Evolutionary conservation across 2,329 filamentous ascomycete species (phyloP).

Genomic region (Cercospora sp.): DNA sequence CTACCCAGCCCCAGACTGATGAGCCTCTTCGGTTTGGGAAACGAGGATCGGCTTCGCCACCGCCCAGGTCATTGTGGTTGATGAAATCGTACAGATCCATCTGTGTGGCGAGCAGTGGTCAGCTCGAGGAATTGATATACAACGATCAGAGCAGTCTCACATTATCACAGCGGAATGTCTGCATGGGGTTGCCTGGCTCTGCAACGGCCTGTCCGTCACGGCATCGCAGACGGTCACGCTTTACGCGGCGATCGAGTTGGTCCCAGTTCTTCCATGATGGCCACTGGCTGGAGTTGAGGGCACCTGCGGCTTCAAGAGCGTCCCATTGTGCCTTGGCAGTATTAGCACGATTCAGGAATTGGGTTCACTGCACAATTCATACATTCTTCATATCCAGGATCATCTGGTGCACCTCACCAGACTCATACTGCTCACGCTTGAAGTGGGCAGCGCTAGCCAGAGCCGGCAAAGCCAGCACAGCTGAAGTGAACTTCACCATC

Average conservation of each 20-base stretch:
- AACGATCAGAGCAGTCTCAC: slow-evolving; percentile 26
- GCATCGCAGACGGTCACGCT: slow-evolving; percentile 37
- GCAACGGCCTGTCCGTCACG: slow-evolving; percentile 43
- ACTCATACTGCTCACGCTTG: slow-evolving; percentile 42
- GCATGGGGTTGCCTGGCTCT: slow-evolving; percentile 36
- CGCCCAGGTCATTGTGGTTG: slow-evolving; percentile 43
- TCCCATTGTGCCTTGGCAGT: slow-evolving; percentile 23
- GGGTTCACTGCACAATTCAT: background rate
- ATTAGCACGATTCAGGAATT: background rate
- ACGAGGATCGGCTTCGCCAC: slow-evolving; percentile 28
- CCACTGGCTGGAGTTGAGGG: slow-evolving; percentile 24
- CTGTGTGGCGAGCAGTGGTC: background rate
- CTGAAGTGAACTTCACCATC: slow-evolving; percentile 22
- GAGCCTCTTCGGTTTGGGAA: slow-evolving; percentile 42
- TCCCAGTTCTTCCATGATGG: slow-evolving; percentile 42
- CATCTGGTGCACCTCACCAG: slow-evolving; percentile 41
- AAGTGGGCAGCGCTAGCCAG: slow-evolving; percentile 21
- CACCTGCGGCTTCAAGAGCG: slow-evolving; percentile 28
- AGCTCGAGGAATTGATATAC: background rate
- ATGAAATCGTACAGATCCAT: slow-evolving; percentile 45
- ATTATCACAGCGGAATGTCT: slow-evolving; percentile 44
- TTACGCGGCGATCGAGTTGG: slow-evolving; percentile 32
- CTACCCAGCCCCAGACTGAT: slow-evolving; percentile 58
- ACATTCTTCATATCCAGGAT: slow-evolving; percentile 40
- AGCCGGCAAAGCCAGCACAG: slow-evolving; percentile 21